phyloP scores from a whole-genome alignment of 2,329 filamentous ascomycete genomes.

The Metarhizium robertsii region DNA sequence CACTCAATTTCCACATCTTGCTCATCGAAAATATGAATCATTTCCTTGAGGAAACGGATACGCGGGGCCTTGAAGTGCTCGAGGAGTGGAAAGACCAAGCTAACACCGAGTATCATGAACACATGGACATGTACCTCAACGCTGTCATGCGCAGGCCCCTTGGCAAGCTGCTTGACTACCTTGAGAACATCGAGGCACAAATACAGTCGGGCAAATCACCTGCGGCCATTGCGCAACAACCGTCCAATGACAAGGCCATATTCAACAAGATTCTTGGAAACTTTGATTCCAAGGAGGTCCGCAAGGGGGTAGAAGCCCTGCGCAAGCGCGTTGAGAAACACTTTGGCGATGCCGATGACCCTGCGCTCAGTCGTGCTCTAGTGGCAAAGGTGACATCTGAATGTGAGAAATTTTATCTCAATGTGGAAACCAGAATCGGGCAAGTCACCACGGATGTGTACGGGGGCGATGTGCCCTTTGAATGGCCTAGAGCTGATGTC shows the following conservation, averaged over 20 bases:
- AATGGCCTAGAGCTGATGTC: constrained; percentile 57
- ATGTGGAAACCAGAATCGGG: constrained; percentile 52
- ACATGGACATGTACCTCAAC: constrained; percentile 78
- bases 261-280: constrained; percentile 79
- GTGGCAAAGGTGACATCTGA: constrained; percentile 49
- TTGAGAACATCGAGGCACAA: constrained; percentile 78
- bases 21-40: constrained; percentile 99
- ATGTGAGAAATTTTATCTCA: constrained; percentile 53
- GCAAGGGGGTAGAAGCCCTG: constrained; percentile 81
- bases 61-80: constrained; percentile 63
- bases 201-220: constrained; percentile 50
- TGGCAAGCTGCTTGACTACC: constrained; percentile 82
- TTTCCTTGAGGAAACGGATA: constrained; percentile 85
- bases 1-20: constrained; percentile 92
- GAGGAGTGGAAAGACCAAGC: constrained; percentile 78
- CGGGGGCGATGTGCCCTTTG: constrained; percentile 53
- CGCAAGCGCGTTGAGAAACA: constrained; percentile 94
- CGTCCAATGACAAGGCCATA: constrained; percentile 70
- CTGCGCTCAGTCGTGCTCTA: constrained; percentile 49
- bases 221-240: constrained; percentile 62
- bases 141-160: constrained; percentile 83
- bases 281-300: constrained; percentile 76
- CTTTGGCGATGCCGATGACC: constrained; percentile 82
- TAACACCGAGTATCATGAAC: constrained; percentile 69
- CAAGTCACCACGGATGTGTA: constrained; percentile 54